Evolutionary conservation across 805 yeast genomes (phyloP).

Genomic region (Diddensiella santjacobensis): DNA sequence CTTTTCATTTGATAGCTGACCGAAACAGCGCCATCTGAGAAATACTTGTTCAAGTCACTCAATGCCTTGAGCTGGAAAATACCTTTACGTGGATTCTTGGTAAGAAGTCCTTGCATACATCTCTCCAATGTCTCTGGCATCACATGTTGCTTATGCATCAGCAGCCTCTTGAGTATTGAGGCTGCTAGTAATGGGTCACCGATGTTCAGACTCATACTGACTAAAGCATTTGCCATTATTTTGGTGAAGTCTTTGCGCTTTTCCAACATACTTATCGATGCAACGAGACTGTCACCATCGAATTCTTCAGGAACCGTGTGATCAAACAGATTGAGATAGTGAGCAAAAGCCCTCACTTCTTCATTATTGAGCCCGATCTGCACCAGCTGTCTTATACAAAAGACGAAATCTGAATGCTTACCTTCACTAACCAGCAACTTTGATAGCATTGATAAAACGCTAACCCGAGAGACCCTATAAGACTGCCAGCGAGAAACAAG

Average conservation of each 20-base stretch:
- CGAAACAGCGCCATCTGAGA: conserved; percentile 8
- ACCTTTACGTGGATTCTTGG: conserved; percentile 7
- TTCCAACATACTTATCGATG: neutral
- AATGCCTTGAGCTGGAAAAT: conserved; percentile 12
- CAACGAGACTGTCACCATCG: neutral
- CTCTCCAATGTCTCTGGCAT: conserved; percentile 3
- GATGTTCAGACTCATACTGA: conserved; percentile 7
- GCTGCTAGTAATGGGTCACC: conserved; percentile 17
- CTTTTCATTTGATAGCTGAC: conserved; percentile 9
- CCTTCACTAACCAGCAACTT: conserved; percentile 1
- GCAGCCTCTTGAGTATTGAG: conserved; percentile 11
- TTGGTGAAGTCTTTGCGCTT: neutral
- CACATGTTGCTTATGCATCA: neutral
- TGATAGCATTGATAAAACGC: conserved; percentile 2
- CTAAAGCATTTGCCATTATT: conserved; percentile 8
- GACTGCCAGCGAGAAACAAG: neutral
- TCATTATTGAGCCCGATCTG: neutral
- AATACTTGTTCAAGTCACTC: neutral
- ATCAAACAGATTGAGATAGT: neutral
- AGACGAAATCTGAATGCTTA: neutral
- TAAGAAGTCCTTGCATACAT: conserved; percentile 11
- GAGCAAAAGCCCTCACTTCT: neutral
- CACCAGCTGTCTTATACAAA: neutral
- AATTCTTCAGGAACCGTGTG: neutral
- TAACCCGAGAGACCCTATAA: neutral